Base-by-base conservation (phyloP, 176 grass and related monocot species). In the Raddia guianensis region DNA sequence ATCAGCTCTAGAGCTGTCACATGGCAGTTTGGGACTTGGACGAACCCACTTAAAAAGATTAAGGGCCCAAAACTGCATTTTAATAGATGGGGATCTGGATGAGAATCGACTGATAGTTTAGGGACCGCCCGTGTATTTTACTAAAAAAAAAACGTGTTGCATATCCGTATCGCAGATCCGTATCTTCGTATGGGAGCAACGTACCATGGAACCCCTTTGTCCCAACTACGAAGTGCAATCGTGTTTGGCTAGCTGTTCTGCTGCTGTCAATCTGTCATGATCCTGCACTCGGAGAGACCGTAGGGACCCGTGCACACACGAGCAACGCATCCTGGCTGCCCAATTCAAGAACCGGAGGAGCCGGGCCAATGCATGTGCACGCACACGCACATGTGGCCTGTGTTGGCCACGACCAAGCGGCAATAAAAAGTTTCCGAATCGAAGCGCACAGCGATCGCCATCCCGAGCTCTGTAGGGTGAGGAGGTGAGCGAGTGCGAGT, bases 361-460 rank as follows among this genome's bases (percentile, higher is more conserved):
- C 13, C 45, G 61, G 20, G 50, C 50, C 9, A 19, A 55, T 16
- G 67, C 40, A 15, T 11, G 12, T 11, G 19, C 12, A 8, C 46
- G 64, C 68, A 40, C 37, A 40, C 37, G 59, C 19, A 32, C 69
- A 51, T 73, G 84, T 65, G 84, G 69, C 7, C 7, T 79, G 49
- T 32, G 76, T 58, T 73, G 76, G 57, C 83, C 47, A 70, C 40
- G 67, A 49, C 49, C 60, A 79, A 66, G 42, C 72, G 68, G 68
- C 37, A 8, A 19, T 12, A 73, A 49, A 49, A 33, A 1, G 11
- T 74, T 58, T 62, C 21, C 27, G 40, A 20, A 73, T 73, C 66
- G 47, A 65, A 19, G 51, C 45, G 2, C 62, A 3, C 56, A 34
- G 13, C 18, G 53, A 44, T 11, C 12, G 11, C 19, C 37, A 12